A percentile compares a stretch with the other conserved stretches of the same genome.
Evolutionary conservation across 164 flowering plant genomes (phyloP).

Genomic region (Magnolia sinica): DNA sequence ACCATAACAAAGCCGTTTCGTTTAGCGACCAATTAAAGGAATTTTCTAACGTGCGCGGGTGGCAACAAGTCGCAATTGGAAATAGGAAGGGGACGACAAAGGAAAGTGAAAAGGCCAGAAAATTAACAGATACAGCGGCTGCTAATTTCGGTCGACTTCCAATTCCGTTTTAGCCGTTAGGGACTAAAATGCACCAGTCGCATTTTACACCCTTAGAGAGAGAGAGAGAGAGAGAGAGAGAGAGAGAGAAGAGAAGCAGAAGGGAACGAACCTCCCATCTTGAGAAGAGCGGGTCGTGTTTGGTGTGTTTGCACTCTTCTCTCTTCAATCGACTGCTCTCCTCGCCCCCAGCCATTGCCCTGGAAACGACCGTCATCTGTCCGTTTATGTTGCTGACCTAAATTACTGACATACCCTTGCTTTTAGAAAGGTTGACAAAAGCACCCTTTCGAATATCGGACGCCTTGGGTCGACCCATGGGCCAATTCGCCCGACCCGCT

Average conservation of each 20-base stretch:
- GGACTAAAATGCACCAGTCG: too few relatives aligned
- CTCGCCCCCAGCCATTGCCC: neutral
- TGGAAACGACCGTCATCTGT: neutral
- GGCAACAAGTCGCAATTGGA: too few relatives aligned
- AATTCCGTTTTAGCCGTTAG: too few relatives aligned
- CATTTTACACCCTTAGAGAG: too few relatives aligned
- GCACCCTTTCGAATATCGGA: too few relatives aligned
- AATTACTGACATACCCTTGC: neutral
- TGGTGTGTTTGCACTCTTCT: conserved; percentile 60
- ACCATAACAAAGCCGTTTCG: neutral
- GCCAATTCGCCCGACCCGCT: too few relatives aligned
- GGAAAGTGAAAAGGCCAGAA: too few relatives aligned
- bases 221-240: conserved; percentile 9
- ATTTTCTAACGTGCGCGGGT: too few relatives aligned
- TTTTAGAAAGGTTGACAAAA: neutral
- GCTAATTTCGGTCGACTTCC: too few relatives aligned
- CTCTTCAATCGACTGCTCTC: conserved; percentile 39
- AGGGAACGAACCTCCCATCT: conserved; percentile 54
- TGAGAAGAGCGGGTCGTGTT: conserved; percentile 70
- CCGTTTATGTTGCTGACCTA: neutral
- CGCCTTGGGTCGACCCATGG: too few relatives aligned
- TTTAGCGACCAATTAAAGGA: neutral
- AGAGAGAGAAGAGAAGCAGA: too few relatives aligned
- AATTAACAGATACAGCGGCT: neutral
- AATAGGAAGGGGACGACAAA: too few relatives aligned